Base-by-base conservation (phyloP, 164 flowering plant genomes). In the Stephania japonica region DNA sequence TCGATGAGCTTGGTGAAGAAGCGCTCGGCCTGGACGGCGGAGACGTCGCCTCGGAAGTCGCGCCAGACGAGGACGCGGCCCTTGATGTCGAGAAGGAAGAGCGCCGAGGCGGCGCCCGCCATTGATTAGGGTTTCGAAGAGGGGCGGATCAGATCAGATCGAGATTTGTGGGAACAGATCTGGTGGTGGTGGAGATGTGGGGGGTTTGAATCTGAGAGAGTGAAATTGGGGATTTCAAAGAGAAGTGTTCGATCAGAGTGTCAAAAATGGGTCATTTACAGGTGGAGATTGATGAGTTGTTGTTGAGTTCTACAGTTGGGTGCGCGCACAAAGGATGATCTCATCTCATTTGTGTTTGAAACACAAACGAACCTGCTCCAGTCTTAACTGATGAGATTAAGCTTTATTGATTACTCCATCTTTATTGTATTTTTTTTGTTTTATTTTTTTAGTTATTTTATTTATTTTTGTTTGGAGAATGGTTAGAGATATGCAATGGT, bases 11-110 rank as follows among this genome's bases (percentile, higher is more conserved):
- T 94, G 73, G 94, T 80, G 90, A 94, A 94, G 87, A 91, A 91
- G 49, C 88, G 87, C 82, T 92, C 97, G 13, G 98, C 97, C 73
- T 94, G 94, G 41, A 77, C 76, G 6, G 96, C 81, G 21, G 98
- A 82, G 74, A 94, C 98, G 64, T 94, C 99, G 65, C 99, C 98
- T 16, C 99, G 87, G 82, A 84, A 92, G 73, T 94, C 99, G 26
- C 96, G 93, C 99, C 98, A 92, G 21, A 94, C 92, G 67, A 94
- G 85, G 59, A 94, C 96, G 13, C 97, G 89, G 65, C 98, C 98
- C 78, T 92, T 94, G 79, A 94, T 92, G 79, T 94, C 98, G 12
- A 94, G 88, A 43, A 94, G 94, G 81, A 94, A 94, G 65, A 94
- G 88, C 78, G 98, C 97, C 75, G 98, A 94, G 42, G 83, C 97